Percentiles rank a stretch among this genome's conserved stretches.
These are phyloP conservation scores for Phytophthora tentaculata DNA, from an alignment of 352 stramenopile species.

Conservation along the genomic window DNA sequence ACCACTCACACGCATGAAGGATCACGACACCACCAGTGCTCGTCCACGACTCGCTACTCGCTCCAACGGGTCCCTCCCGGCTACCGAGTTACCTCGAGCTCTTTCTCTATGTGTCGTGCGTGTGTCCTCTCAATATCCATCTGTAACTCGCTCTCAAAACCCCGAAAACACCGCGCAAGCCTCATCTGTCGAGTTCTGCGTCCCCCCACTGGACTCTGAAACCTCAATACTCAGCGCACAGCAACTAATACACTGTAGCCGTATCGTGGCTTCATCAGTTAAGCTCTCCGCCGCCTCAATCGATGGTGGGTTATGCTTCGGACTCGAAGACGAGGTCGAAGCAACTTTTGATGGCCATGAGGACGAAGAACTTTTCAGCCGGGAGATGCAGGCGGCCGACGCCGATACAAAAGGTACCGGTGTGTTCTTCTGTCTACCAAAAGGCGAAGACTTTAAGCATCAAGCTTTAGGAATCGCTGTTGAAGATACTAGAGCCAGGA, in stretches of 20 bases:
- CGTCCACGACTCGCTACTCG: background rate
- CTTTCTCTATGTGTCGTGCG: conserved; percentile 27
- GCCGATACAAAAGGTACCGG: conserved; percentile 21
- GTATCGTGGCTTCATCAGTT: conserved; percentile 9
- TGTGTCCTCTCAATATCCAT: conserved; percentile 4
- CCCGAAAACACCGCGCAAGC: conserved; percentile 4
- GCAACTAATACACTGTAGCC: conserved; percentile 23
- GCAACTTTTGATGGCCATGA: conserved; percentile 46
- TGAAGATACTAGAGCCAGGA: conserved; percentile 47
- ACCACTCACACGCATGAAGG: conserved; percentile 7
- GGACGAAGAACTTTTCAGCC: conserved; percentile 78
- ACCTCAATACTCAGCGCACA: conserved; percentile 16
- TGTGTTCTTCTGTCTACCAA: conserved; percentile 61
- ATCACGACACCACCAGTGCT: background rate
- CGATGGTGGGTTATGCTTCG: conserved; percentile 18
- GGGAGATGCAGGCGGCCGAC: conserved; percentile 55
- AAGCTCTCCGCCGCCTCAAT: background rate
- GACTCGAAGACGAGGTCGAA: conserved; percentile 29
- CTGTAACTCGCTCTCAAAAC: background rate
- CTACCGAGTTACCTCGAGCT: conserved; percentile 3
- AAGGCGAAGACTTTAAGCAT: conserved; percentile 14
- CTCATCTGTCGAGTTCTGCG: conserved; percentile 18
- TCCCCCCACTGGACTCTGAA: conserved; percentile 27
- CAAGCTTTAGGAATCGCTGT: conserved; percentile 55
- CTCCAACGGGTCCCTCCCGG: conserved; percentile 4